Evolutionary conservation across 1,139 yeast genomes (phyloP).

Genomic region (Geotrichum europaeum): DNA sequence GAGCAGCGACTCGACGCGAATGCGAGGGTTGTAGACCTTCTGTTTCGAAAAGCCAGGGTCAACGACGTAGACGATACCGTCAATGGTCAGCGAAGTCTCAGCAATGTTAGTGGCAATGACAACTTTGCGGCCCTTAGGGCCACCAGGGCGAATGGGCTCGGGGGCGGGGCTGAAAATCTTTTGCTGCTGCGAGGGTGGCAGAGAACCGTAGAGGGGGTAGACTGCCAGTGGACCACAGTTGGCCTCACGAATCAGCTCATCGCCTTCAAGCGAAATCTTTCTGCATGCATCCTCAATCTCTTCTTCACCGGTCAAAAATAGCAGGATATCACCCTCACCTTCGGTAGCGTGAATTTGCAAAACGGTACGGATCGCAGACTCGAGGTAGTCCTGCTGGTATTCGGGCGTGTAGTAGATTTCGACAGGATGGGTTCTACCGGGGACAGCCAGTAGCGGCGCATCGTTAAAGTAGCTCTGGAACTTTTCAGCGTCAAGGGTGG

Average conservation of each 20-base stretch:
- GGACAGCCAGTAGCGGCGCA: conserved; percentile 93
- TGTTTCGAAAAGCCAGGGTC: conserved; percentile 98
- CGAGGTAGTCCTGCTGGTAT: conserved; percentile 88
- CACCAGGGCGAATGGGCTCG: conserved; percentile 51
- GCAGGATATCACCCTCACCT: conserved; percentile 82
- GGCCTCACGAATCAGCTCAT: conserved; percentile 79
- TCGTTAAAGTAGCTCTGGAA: conserved; percentile 83
- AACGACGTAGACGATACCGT: conserved; percentile 93
- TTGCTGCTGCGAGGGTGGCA: conserved; percentile 94
- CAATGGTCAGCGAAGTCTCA: conserved; percentile 95
- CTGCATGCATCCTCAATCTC: conserved; percentile 97
- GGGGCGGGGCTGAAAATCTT: conserved; percentile 91
- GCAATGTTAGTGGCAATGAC: conserved; percentile 95
- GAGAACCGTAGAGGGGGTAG: conserved; percentile 90
- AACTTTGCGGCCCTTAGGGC: conserved; percentile 88
- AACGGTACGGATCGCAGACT: conserved; percentile 91
- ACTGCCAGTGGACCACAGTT: conserved; percentile 84
- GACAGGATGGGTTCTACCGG: conserved; percentile 97
- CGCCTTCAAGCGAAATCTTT: conserved; percentile 80
- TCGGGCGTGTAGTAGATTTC: conserved; percentile 96
- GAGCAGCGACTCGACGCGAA: conserved; percentile 86
- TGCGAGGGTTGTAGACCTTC: conserved; percentile 93
- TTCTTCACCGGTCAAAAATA: conserved; percentile 95
- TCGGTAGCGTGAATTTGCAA: conserved; percentile 95
- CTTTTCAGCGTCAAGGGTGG: conserved; percentile 95